Base-by-base conservation (phyloP, 805 yeast species). In the Metahyphopichia silvanorum region DNA sequence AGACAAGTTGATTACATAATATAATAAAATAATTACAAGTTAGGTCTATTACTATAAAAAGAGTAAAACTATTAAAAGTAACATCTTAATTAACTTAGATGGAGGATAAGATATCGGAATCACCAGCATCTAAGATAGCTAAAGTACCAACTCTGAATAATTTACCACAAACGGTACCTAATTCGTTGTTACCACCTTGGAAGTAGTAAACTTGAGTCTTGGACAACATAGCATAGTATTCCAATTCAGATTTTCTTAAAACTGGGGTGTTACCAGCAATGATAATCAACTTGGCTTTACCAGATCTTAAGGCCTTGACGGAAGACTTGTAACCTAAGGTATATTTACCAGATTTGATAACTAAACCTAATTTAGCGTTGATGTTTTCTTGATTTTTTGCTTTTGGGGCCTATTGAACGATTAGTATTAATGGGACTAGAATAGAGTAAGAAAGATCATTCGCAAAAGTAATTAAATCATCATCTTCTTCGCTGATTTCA, bases 141-240 rank as follows among this genome's bases (percentile, higher is more conserved):
- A 93, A 77, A 64, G 89, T 91, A 79, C 98, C 98, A 60, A 93
- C 98, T 79, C 97, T 87, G 96, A 93, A 93, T 66, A 93, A 87
- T 76, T 86, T 91, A 89, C 99, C 99, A 77, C 96, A 91, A 59
- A 96, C 96, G 60, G 99, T 93, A 80, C 97, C 98, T 67, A 91
- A 86, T 79, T 91, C 98, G 77, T 91, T 91, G 96, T 91, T 91
- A 74, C 96, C 95, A 80, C 97, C 98, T 76, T 83, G 93, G 95
- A 89, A 93, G 89, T 89, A 94, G 93, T 91, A 89, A 53, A 82
- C 83, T 65, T 79, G 79, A 69, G 96, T 86, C 86, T 89, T 91
- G 70, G 98, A 85, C 71, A 93, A 84, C 98, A 93, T 91, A 66
- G 98, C 97, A 87, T 93, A 93, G 84, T 93, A 93, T 82, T 93